Evolutionary conservation across 2,329 filamentous ascomycete genomes (phyloP).

Genomic region (Pyricularia pennisetigena): DNA sequence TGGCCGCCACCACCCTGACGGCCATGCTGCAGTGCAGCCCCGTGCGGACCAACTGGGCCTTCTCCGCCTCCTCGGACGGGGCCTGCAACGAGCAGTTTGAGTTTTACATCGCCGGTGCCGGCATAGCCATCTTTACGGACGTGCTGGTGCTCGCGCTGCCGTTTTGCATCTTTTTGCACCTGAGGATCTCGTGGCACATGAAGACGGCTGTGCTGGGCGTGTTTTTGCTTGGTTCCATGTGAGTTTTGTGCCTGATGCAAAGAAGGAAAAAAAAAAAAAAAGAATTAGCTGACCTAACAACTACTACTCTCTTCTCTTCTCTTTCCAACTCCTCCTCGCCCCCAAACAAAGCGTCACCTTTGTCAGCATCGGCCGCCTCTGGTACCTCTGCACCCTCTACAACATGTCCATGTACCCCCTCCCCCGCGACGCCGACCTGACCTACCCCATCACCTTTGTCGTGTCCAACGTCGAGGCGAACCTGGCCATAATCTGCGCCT

Average conservation of each 20-base stretch:
- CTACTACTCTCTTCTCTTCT: neutral
- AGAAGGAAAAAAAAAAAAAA: neutral
- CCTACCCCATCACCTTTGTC: slow-evolving; percentile 20
- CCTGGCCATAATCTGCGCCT: slow-evolving; percentile 27
- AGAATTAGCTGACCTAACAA: no score
- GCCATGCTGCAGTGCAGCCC: slow-evolving; percentile 3
- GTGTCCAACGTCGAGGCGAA: slow-evolving; percentile 25
- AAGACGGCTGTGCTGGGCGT: slow-evolving; percentile 24
- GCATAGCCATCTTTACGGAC: slow-evolving; percentile 26
- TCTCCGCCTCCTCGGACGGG: neutral
- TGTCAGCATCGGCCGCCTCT: slow-evolving; percentile 18
- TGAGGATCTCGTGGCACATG: slow-evolving; percentile 21
- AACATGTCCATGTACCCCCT: slow-evolving; percentile 5
- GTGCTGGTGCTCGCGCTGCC: slow-evolving; percentile 26
- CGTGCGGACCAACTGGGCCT: neutral
- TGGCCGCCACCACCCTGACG: slow-evolving; percentile 32
- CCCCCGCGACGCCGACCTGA: slow-evolving; percentile 14
- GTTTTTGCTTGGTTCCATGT: slow-evolving; percentile 21
- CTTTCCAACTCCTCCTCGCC: no score
- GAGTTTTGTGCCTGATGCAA: slow-evolving; percentile 6
- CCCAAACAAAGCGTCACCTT: slow-evolving; percentile 15
- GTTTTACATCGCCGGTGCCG: neutral
- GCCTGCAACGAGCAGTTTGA: neutral
- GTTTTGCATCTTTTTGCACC: slow-evolving; percentile 21
- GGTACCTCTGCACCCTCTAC: slow-evolving; percentile 10